Percentiles rank a stretch among this genome's conserved stretches.
Evolutionary conservation across 192 early-diverging fungal species (phyloP).

Genomic region (Mortierella claussenii): DNA sequence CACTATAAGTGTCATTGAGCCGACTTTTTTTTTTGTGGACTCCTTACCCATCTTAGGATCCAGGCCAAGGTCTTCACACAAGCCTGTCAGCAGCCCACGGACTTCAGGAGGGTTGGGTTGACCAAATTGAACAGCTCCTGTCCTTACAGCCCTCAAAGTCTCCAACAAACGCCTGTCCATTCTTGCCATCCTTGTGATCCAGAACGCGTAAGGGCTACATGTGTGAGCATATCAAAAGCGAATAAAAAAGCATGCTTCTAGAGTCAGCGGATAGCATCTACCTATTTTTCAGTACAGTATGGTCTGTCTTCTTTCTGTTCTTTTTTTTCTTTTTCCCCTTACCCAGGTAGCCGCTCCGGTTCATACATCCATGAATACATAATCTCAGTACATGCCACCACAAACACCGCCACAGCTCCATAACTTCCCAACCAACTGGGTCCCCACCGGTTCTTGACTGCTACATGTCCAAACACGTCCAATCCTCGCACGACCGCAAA

Average conservation of each 20-base stretch:
- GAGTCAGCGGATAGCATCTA: background rate
- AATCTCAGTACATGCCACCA: slow-evolving; percentile 64
- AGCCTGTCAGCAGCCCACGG: slow-evolving; percentile 38
- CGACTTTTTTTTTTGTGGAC: background rate
- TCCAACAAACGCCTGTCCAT: slow-evolving; percentile 66
- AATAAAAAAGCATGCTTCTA: background rate
- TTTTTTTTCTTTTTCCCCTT: slow-evolving; percentile 24
- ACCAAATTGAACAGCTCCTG: slow-evolving; percentile 52
- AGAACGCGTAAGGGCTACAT: slow-evolving; percentile 62
- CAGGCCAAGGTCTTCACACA: slow-evolving; percentile 48
- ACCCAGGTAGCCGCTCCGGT: slow-evolving; percentile 61
- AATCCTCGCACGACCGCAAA: slow-evolving; percentile 65
- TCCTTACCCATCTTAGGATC: slow-evolving; percentile 43
- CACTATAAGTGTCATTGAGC: background rate
- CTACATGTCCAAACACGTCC: slow-evolving; percentile 60
- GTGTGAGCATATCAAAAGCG: background rate
- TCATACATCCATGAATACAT: slow-evolving; percentile 73
- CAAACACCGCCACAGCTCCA: slow-evolving; percentile 62
- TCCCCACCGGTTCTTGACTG: slow-evolving; percentile 55
- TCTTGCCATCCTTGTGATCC: slow-evolving; percentile 67
- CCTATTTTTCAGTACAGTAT: background rate
- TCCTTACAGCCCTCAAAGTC: slow-evolving; percentile 55
- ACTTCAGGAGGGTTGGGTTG: slow-evolving; percentile 49
- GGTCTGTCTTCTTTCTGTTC: background rate
- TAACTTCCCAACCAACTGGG: slow-evolving; percentile 58